These are phyloP conservation scores for Maudiozyma humilis DNA, from an alignment of 1,139 yeast genomes.

Conservation along the genomic window DNA sequence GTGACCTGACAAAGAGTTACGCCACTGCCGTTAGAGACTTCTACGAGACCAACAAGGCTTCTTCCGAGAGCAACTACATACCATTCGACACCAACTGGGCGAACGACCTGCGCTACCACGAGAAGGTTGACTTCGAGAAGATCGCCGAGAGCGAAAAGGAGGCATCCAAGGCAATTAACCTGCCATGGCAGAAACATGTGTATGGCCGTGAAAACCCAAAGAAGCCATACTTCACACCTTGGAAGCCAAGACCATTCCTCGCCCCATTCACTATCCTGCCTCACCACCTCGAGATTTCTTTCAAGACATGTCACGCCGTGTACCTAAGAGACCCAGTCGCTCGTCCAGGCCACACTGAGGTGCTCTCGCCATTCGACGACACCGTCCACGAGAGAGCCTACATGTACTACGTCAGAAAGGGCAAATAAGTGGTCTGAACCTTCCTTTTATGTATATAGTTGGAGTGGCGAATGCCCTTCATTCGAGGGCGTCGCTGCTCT, in stretches of 20 bases:
- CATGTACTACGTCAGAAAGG: constrained; percentile 84
- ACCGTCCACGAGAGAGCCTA: constrained; percentile 89
- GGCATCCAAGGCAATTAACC: constrained; percentile 37
- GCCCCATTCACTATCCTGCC: constrained; percentile 92
- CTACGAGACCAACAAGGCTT: constrained; percentile 23
- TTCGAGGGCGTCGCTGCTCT: no score
- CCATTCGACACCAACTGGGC: constrained; percentile 56
- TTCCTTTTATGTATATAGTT: background rate
- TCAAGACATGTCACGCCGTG: constrained; percentile 87
- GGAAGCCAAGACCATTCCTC: constrained; percentile 89
- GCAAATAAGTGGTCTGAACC: constrained; percentile 36
- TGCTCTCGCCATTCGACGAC: constrained; percentile 78
- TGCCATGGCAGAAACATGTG: constrained; percentile 66
- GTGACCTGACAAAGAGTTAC: constrained; percentile 20
- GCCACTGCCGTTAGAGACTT: constrained; percentile 26
- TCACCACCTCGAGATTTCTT: constrained; percentile 82
- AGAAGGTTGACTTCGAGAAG: constrained; percentile 45
- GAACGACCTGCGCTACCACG: constrained; percentile 42
- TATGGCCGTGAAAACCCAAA: constrained; percentile 72
- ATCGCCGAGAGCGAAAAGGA: constrained; percentile 46
- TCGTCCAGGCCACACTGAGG: constrained; percentile 94
- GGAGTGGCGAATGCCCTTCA: background rate
- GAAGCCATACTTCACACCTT: constrained; percentile 88
- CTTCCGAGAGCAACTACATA: constrained; percentile 21
- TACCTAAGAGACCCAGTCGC: constrained; percentile 95